A percentile compares a stretch with the other conserved stretches of the same genome.
Conservation (phyloP, 139 green algal species). For the Closterium sp. region DNA sequence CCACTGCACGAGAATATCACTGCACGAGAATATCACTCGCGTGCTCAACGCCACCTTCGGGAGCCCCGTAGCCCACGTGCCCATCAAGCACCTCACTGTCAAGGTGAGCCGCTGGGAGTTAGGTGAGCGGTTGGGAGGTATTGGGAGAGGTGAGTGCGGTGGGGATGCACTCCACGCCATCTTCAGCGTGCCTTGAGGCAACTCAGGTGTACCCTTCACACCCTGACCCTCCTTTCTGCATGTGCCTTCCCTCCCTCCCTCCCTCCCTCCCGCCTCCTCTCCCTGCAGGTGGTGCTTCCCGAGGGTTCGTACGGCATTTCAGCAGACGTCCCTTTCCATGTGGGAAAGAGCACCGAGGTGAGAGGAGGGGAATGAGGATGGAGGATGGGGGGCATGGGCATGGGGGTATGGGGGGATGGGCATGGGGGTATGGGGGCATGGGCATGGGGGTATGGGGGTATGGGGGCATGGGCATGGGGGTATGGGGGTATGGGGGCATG, state of each 20-base stretch:
- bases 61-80: slow-evolving; percentile 50
- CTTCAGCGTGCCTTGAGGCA: slow-evolving; percentile 48
- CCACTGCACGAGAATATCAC: no score
- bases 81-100: slow-evolving; percentile 55
- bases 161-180: slow-evolving; percentile 46
- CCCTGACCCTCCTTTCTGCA: not conserved
- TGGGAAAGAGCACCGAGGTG: slow-evolving; percentile 46
- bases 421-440: no score
- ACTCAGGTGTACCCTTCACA: slow-evolving; percentile 62
- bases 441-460: no score
- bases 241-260: no score
- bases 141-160: slow-evolving; percentile 68
- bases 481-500: no score
- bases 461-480: no score
- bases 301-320: slow-evolving; percentile 67
- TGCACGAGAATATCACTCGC: no score
- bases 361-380: not conserved
- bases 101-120: slow-evolving; percentile 37
- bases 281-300: slow-evolving; percentile 71
- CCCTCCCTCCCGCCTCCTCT: not conserved
- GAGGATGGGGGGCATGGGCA: no score
- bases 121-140: not conserved
- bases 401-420: no score
- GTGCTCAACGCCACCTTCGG: slow-evolving; percentile 44
- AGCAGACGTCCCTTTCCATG: slow-evolving; percentile 56